Evolutionary conservation across 1,284 basidiomycete species (phyloP).

Genomic region (Tylopilus sp.): DNA sequence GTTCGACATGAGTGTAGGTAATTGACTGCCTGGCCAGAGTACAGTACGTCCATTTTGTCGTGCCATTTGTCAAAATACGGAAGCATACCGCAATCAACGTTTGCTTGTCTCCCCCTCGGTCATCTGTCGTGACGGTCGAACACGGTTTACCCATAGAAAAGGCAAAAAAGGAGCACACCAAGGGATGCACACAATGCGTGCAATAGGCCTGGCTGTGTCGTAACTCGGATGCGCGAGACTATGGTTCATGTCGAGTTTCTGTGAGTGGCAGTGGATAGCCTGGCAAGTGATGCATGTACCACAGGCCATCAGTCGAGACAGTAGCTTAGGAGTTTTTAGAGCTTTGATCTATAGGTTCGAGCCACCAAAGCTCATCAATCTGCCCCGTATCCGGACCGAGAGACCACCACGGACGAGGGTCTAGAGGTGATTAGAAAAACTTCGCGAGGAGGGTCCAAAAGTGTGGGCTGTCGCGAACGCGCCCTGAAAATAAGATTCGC

Average conservation of each 20-base stretch:
- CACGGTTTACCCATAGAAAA: slow-evolving; percentile 6
- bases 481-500: no score
- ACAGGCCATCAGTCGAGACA: background rate
- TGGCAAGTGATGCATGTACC: background rate
- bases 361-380: background rate
- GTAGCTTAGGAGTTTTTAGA: background rate
- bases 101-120: background rate
- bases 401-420: background rate
- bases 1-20: background rate
- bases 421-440: background rate
- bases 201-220: slow-evolving; percentile 17
- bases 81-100: background rate
- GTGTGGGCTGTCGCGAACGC: no score
- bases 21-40: background rate
- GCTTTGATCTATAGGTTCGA: background rate
- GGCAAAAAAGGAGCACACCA: slow-evolving; percentile 2
- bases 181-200: slow-evolving; percentile 17
- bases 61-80: background rate
- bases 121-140: background rate
- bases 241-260: slow-evolving; percentile 3
- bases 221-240: slow-evolving; percentile 15
- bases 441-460: no score
- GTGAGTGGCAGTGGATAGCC: background rate
- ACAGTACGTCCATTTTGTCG: background rate
- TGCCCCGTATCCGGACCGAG: background rate